Base-by-base conservation (phyloP, 768 basidiomycete species). In the Pleurotus djamor region DNA sequence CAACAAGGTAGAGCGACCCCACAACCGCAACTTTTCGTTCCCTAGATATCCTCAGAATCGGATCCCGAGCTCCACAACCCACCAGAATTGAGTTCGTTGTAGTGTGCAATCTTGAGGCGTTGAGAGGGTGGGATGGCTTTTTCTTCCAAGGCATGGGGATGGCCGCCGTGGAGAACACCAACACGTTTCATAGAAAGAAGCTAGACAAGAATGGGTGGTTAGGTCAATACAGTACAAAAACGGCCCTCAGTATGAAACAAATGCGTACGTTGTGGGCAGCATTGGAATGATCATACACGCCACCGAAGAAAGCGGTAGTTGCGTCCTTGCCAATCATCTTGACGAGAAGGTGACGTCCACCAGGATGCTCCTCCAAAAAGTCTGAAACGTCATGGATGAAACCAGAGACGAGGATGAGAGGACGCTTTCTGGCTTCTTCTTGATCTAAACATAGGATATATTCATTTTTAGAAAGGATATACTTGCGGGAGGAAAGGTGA, bases 301-400 rank as follows among this genome's bases (percentile, higher is more conserved):
- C 84, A 61, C 94, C 94, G 66, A 96, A 95, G 81, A 96, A 97
- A 5, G 94, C 93, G 0, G 92, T 91, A 3, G 94, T 93, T 2
- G 91, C 94, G 66, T 96, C 94, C 69, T 85, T 91, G 59, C 94
- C 94, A 65, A 94, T 89, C 71, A 88, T 82, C 72, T 91, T 90
- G 65, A 86, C 83, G 59, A 97, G 75, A 33, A 94, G 75, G 67
- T 94, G 91, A 4, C 87, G 84, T n/a, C 94, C 94, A 64, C 94
- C 94, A 4, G 94, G 94, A 69, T 97, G 94, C 63, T 96, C 92
- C 44, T 94, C 89, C 59, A 90, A 82, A 76, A 96, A 96, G 13
- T 80, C 75, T 0, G 87, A 79, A 49, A 92, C 88, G 60, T 96
- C 94, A 68, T 96, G 94, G 57, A 97, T 95, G 78, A 93, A 94